Evolutionary conservation across 139 green algal species (phyloP), one percentile per base, ranked within the genome.

Genomic region (Eudorina sp.): DNA sequence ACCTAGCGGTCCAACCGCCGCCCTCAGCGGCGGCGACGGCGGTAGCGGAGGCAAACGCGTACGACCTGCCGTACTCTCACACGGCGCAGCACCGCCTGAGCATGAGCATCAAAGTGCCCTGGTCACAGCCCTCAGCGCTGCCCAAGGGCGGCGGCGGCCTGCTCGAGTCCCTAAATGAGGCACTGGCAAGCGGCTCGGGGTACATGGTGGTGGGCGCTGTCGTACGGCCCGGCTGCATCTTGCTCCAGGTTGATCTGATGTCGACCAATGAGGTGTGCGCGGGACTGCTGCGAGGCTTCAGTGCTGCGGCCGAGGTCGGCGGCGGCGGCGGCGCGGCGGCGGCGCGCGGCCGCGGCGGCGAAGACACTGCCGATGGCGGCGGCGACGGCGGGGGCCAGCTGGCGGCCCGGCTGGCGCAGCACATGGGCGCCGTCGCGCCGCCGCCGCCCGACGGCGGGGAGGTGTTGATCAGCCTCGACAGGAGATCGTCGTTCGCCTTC

Each of bases 131-230:
- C 19, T 21, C n/a, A 1, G 41, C 18, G n/a, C 62, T 86, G 40
- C 77, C 19, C n/a, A 34, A 5, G 51, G 25, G 38, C 40, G 78
- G 78, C 18, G 55, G 55, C 25, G 80, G 80, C 3, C 62, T 86
- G 60, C 41, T 86, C 29, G 80, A 86, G 58, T 77, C 60, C 29
- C 60, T 86, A 0, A 86, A 86, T 18, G 60, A 76, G 43, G 80
- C 80, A 3, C 80, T 86, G 13, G 34, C 80, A 29, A 77, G 43
- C 60, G 80, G 80, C 60, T 86, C 80, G 5, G 80, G 80, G 27
- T 86, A 86, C 80, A 86, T 86, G 80, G 80, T 86, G 60, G 80
- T 86, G 4, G 80, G 80, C 18, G 80, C 80, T 34, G 60, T 41
- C 14, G 80, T 86, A 27, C 58, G 80, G 4, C 80, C 60, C 16